A percentile compares a stretch with the other conserved stretches of the same genome.
Conservation (phyloP, 2,329 filamentous ascomycete genomes). For the Aspergillus japonicus region DNA sequence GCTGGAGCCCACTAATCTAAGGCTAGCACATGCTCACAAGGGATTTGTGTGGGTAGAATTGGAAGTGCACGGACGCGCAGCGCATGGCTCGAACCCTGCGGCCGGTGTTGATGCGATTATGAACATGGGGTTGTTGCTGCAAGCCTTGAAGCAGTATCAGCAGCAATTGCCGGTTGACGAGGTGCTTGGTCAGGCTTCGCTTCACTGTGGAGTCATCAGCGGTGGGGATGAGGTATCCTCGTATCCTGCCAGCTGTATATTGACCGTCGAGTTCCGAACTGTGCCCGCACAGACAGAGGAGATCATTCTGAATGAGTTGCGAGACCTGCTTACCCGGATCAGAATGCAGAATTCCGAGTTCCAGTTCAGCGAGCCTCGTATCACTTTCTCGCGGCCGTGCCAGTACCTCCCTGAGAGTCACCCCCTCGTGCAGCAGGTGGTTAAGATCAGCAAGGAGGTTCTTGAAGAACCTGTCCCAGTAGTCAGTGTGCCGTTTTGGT, state of each 20-base stretch:
- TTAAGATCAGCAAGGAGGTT: conserved; percentile 26
- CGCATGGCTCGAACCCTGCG: conserved; percentile 40
- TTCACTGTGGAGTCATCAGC: conserved; percentile 51
- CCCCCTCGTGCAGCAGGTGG: conserved; percentile 40
- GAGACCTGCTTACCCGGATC: conserved; percentile 36
- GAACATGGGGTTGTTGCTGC: conserved; percentile 49
- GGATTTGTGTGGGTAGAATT: conserved; percentile 47
- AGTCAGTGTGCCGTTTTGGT: conserved; percentile 46
- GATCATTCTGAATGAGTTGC: conserved; percentile 40
- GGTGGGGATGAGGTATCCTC: conserved; percentile 55
- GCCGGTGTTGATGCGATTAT: conserved; percentile 53
- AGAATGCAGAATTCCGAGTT: conserved; percentile 38
- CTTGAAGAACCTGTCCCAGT: conserved; percentile 30
- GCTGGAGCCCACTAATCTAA: conserved; percentile 48
- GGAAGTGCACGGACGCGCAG: conserved; percentile 35
- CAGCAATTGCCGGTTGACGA: conserved; percentile 36
- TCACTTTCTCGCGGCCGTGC: conserved; percentile 46
- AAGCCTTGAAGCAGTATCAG: conserved; percentile 46
- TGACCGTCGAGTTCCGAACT: conserved; percentile 52
- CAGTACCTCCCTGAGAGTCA: conserved; percentile 45
- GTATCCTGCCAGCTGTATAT: conserved; percentile 51
- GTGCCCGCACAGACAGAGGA: conserved; percentile 46
- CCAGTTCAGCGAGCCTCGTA: conserved; percentile 38
- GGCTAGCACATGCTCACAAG: conserved; percentile 49
- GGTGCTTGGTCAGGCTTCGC: conserved; percentile 39